Evolutionary conservation across 306 rosid species (phyloP), one percentile per base, ranked within the genome.

Genomic region (Gastrolobium bilobum): DNA sequence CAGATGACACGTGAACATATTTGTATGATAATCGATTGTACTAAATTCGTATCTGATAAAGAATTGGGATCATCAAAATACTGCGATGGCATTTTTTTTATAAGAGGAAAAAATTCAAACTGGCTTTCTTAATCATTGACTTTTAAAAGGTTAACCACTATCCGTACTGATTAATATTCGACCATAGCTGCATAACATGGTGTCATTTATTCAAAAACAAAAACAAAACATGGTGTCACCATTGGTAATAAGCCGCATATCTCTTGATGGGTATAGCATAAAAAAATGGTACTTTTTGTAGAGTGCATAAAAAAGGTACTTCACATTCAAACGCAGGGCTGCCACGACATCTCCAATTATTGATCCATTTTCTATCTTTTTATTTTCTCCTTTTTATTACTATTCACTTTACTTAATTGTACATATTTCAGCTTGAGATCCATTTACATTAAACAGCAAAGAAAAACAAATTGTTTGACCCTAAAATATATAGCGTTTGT

Each of bases 401-500:
- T 14, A 11, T 6, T 48, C 20, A 1, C 54, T 4, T 48, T 9
- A 0, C 54, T 48, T 51, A n/a, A 0, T 4, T 50, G 54, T 50
- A n/a, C 0, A 13, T n/a, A 20, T 20, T 20, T 20, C 14, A 44
- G 52, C 3, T 46, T 3, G 7, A 4, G 56, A 50, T 50, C 56
- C n/a, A 11, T 50, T 50, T 50, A 50, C n/a, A n/a, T n/a, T n/a
- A n/a, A n/a, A n/a, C 56, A 50, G 56, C 57, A 51, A 51, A n/a
- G 57, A 6, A 14, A 14, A n/a, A 42, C 26, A 20, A 0, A 1
- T 20, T 20, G 26, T 20, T 20, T 20, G 26, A 20, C 26, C 1
- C 26, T 20, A 20, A 20, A 20, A 20, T 20, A 20, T 20, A 20
- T 1, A 20, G 26, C 26, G 1, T 20, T 20, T 20, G 26, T 20